phyloP scores from a whole-genome alignment of 768 basidiomycete genomes.

The Gautieria morchelliformis region DNA sequence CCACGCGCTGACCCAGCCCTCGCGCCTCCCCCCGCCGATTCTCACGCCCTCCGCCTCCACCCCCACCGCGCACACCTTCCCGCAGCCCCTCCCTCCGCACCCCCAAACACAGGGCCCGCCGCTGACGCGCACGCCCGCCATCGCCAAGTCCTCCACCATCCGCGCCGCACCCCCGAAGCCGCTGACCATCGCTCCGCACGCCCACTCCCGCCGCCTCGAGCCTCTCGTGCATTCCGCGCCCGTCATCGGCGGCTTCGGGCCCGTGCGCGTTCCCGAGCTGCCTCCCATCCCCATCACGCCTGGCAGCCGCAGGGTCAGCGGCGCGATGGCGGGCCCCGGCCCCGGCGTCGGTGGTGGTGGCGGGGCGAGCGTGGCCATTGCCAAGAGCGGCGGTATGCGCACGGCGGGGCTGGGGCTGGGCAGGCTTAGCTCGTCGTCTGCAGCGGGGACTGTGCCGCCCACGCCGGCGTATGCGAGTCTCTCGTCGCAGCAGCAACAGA shows the following conservation, averaged over 20 bases:
- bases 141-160: conserved; percentile 10
- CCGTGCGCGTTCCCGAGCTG: conserved; percentile 1
- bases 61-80: background rate
- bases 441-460: conserved; percentile 51
- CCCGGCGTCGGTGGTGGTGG: too few species aligned
- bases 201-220: background rate
- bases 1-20: background rate
- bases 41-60: background rate
- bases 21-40: background rate
- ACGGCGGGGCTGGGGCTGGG: conserved; percentile 11
- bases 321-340: background rate
- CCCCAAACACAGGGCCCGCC: background rate
- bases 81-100: background rate
- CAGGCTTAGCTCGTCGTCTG: conserved; percentile 44
- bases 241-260: conserved; percentile 12
- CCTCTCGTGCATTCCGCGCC: conserved; percentile 21
- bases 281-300: conserved; percentile 5
- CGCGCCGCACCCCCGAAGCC: conserved; percentile 15
- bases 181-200: conserved; percentile 14
- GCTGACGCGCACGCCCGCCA: background rate
- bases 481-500: background rate
- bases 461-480: conserved; percentile 36
- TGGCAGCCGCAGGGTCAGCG: background rate
- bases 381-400: background rate
- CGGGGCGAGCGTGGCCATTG: background rate